Percentiles rank a stretch among this genome's conserved stretches.
phyloP scores from a whole-genome alignment of 805 yeast genomes.

The Sugiyamaella floridensis region DNA sequence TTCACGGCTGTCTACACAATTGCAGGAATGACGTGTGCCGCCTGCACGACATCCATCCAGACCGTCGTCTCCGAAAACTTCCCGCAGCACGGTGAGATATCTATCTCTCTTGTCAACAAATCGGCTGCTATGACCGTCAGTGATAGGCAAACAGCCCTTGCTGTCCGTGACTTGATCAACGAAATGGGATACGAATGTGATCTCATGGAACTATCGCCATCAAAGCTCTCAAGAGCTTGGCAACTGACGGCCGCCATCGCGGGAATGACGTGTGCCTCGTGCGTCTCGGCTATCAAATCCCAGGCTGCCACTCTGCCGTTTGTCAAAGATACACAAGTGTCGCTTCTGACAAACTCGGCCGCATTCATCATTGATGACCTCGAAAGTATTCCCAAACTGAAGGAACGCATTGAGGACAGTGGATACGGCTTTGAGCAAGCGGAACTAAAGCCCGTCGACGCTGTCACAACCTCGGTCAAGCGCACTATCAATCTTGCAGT shows the following conservation, averaged over 20 bases:
- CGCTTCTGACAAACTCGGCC: constrained; percentile 55
- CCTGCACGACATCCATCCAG: constrained; percentile 48
- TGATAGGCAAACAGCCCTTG: constrained; percentile 44
- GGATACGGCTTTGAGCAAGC: constrained; percentile 57
- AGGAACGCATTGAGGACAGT: constrained; percentile 51
- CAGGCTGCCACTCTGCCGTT: constrained; percentile 41
- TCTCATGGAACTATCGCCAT: constrained; percentile 53
- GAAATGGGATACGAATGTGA: constrained; percentile 45
- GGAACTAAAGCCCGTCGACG: constrained; percentile 39
- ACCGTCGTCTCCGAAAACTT: constrained; percentile 31
- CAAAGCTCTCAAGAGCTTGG: constrained; percentile 38
- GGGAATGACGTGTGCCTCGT: constrained; percentile 71
- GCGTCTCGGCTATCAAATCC: constrained; percentile 50
- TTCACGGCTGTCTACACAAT: constrained; percentile 50
- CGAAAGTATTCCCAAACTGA: constrained; percentile 35
- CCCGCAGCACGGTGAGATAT: constrained; percentile 34
- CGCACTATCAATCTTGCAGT: constrained; percentile 52
- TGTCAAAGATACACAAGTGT: constrained; percentile 48
- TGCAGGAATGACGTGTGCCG: constrained; percentile 64
- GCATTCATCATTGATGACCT: constrained; percentile 44
- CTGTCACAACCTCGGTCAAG: constrained; percentile 42
- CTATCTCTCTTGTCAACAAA: constrained; percentile 47
- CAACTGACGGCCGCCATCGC: constrained; percentile 57
- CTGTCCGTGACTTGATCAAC: constrained; percentile 41
- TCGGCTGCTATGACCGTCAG: constrained; percentile 46